Evolutionary conservation across 208 protist genomes (phyloP).

Genomic region (Acanthamoeba lenticulata): DNA sequence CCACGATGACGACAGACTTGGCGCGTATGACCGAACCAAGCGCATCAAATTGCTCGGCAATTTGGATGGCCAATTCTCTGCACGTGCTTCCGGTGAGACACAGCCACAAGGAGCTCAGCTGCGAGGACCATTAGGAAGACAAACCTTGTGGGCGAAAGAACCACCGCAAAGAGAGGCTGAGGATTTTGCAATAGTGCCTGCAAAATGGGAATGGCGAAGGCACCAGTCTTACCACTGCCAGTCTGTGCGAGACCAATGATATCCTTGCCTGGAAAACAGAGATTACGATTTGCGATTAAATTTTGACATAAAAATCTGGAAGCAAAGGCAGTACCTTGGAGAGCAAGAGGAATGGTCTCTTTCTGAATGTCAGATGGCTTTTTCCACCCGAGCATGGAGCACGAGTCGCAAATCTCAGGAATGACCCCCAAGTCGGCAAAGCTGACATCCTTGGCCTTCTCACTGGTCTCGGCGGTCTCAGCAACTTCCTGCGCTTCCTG

Average conservation of each 20-base stretch:
- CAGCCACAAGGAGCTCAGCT: not conserved
- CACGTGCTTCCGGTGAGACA: no score
- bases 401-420: constrained; percentile 92
- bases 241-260: constrained; percentile 99
- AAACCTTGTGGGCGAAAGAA: constrained; percentile 95
- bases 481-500: not conserved
- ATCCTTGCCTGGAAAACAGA: constrained; percentile 78
- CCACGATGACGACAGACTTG: constrained; percentile 73
- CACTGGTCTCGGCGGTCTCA: not conserved
- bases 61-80: constrained; percentile 98
- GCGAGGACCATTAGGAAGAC: not conserved
- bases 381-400: constrained; percentile 91
- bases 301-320: not conserved
- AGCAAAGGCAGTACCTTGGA: constrained; percentile 82
- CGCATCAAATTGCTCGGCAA: constrained; percentile 91
- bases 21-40: constrained; percentile 84
- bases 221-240: constrained; percentile 98
- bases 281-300: not conserved
- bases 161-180: constrained; percentile 92
- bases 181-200: constrained; percentile 95
- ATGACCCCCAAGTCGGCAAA: constrained; percentile 94
- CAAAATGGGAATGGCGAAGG: constrained; percentile 99
- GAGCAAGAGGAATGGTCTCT: constrained; percentile 93
- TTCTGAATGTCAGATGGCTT: constrained; percentile 96
- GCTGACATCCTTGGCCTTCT: constrained; percentile 35